These are phyloP conservation scores for Ligustrum vulgare DNA, from an alignment of 257 asterid genomes.

Conservation along the genomic window DNA sequence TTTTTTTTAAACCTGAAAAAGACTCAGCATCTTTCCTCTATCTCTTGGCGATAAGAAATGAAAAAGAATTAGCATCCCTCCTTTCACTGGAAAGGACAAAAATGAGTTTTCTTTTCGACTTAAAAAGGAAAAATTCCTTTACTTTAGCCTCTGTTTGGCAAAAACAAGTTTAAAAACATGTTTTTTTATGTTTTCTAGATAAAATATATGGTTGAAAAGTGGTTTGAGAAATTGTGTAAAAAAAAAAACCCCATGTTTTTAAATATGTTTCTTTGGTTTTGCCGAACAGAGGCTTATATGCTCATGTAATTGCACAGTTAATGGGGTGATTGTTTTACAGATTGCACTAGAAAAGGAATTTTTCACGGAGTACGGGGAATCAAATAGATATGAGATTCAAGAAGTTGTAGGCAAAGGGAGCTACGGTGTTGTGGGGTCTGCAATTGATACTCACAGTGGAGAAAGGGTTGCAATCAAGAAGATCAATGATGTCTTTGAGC, in stretches of 20 bases:
- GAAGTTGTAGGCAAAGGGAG: constrained; percentile 98
- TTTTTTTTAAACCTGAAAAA: neutral
- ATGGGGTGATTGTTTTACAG: constrained; percentile 42
- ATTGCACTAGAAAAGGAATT: constrained; percentile 67
- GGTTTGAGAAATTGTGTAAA: no score
- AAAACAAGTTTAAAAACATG: no score
- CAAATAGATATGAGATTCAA: constrained; percentile 86
- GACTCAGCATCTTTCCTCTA: neutral
- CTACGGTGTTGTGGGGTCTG: constrained; percentile 94
- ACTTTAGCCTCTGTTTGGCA: no score
- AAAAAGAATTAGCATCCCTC: neutral
- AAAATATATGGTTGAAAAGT: no score
- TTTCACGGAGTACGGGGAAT: constrained; percentile 96
- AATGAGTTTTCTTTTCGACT: neutral
- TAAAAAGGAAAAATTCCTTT: neutral
- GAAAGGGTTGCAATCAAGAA: constrained; percentile 93
- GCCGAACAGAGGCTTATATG: no score
- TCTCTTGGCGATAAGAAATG: neutral
- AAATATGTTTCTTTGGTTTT: no score
- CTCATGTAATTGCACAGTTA: constrained; percentile 7
- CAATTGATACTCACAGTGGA: constrained; percentile 79
- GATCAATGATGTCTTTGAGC: constrained; percentile 95
- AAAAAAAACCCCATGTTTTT: no score
- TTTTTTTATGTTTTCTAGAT: no score
- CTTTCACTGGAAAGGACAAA: neutral